Percentiles rank a stretch among this genome's conserved stretches.
Evolutionary conservation across 768 basidiomycete species (phyloP).

Genomic region (Collybia sp.): DNA sequence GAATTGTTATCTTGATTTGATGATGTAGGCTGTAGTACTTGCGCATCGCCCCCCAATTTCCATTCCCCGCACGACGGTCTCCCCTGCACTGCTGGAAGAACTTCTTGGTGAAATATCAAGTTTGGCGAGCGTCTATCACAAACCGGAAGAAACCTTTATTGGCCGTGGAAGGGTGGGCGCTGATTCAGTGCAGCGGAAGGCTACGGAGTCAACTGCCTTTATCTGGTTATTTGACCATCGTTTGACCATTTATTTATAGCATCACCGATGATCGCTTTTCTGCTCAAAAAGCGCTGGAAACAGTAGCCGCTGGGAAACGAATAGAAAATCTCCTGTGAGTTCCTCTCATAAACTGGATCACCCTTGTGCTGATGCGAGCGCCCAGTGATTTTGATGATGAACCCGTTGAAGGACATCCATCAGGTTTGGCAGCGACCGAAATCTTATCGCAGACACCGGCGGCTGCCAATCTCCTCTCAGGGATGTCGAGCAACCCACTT

Average conservation of each 20-base stretch:
- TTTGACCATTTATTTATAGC: slow-evolving; percentile 20
- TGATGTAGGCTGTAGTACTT: slow-evolving; percentile 67
- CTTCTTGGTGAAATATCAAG: slow-evolving; percentile 85
- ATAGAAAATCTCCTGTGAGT: slow-evolving; percentile 84
- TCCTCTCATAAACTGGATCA: background rate
- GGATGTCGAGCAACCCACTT: slow-evolving; percentile 82
- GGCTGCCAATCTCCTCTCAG: slow-evolving; percentile 68
- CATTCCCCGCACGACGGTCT: slow-evolving; percentile 86
- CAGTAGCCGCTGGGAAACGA: slow-evolving; percentile 87
- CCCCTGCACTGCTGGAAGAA: slow-evolving; percentile 85
- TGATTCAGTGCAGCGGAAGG: slow-evolving; percentile 68
- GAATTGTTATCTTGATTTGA: background rate
- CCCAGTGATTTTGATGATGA: slow-evolving; percentile 79
- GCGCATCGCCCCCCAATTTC: slow-evolving; percentile 92
- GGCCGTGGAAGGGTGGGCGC: slow-evolving; percentile 87
- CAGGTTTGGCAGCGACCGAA: slow-evolving; percentile 75
- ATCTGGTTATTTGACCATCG: background rate
- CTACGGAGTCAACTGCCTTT: slow-evolving; percentile 39
- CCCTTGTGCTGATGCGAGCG: slow-evolving; percentile 1
- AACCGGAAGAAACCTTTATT: slow-evolving; percentile 93
- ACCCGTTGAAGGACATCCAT: slow-evolving; percentile 58
- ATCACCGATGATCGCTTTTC: slow-evolving; percentile 67
- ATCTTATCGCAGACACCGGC: slow-evolving; percentile 69
- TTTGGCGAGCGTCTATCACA: slow-evolving; percentile 95
- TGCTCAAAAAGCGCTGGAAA: slow-evolving; percentile 83